A percentile compares a stretch with the other conserved stretches of the same genome.
phyloP scores from a whole-genome alignment of 345 rosid genomes.

The Firmiana major region DNA sequence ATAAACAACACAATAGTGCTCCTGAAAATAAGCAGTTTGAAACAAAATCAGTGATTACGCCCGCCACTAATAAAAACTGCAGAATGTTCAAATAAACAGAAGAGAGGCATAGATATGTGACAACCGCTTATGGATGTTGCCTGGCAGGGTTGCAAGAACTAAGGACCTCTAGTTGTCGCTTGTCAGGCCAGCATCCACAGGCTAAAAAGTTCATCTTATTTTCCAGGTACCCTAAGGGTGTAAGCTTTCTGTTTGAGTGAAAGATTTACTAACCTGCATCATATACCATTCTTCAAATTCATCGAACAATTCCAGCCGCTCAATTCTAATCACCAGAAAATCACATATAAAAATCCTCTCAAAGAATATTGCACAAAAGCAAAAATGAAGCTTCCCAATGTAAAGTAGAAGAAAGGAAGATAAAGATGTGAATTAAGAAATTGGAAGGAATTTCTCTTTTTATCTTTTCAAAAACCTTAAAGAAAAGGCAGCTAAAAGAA shows the following conservation, averaged over 20 bases:
- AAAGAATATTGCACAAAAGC: not conserved
- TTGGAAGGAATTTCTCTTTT: constrained; percentile 20
- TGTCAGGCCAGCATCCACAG: constrained; percentile 7
- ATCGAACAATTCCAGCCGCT: constrained; percentile 86
- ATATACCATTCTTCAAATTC: constrained; percentile 98
- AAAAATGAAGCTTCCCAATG: constrained; percentile 19
- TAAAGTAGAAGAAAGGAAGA: constrained; percentile 8
- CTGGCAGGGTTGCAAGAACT: constrained; percentile 6
- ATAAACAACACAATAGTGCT: constrained; percentile 76
- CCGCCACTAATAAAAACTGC: not conserved
- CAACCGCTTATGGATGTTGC: not conserved
- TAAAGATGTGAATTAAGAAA: constrained; percentile 5
- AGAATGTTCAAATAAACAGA: not conserved
- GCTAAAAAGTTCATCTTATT: not conserved
- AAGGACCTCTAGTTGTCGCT: not conserved
- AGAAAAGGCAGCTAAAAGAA: constrained; percentile 17
- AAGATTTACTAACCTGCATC: constrained; percentile 85
- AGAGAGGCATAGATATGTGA: constrained; percentile 8
- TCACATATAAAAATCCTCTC: constrained; percentile 21
- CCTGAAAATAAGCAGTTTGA: constrained; percentile 47
- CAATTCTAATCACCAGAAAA: constrained; percentile 59
- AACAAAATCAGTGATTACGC: not conserved
- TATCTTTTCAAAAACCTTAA: constrained; percentile 21
- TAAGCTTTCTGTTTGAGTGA: constrained; percentile 11
- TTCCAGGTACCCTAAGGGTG: not conserved